phyloP scores from a whole-genome alignment of 2,329 filamentous ascomycete genomes.

The Arthrobotrys iridis region DNA sequence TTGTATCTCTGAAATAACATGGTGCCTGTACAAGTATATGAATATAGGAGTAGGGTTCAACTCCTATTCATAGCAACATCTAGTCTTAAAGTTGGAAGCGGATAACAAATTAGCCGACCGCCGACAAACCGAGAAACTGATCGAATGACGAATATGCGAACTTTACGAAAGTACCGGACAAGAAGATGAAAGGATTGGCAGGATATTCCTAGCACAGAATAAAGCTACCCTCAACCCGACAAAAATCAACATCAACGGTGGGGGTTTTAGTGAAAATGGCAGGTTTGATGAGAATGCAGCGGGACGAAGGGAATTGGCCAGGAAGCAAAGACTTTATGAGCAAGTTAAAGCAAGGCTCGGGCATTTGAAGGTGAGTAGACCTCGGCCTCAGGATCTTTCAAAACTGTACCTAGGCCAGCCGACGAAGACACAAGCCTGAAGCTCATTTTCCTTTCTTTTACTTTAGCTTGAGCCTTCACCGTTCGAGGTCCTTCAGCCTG shows the following conservation, averaged over 20 bases:
- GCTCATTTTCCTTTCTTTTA: not conserved
- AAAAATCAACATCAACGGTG: constrained; percentile 6
- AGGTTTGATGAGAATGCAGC: not conserved
- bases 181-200: not conserved
- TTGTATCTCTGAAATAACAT: constrained; percentile 19
- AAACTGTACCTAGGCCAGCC: no score
- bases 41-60: no score
- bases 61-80: no score
- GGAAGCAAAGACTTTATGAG: not conserved
- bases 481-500: not conserved
- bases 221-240: not conserved
- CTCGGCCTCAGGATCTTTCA: not conserved
- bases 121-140: not conserved
- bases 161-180: not conserved
- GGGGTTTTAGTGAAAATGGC: not conserved
- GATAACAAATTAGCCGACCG: no score
- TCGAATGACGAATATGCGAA: not conserved
- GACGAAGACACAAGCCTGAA: not conserved
- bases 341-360: not conserved
- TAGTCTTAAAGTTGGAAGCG: no score
- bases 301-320: not conserved
- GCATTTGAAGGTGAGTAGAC: not conserved
- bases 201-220: not conserved
- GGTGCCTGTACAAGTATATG: not conserved
- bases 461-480: not conserved